These are phyloP conservation scores for Rozella allomycis DNA, from an alignment of 371 early-diverging fungal species.

Conservation along the genomic window DNA sequence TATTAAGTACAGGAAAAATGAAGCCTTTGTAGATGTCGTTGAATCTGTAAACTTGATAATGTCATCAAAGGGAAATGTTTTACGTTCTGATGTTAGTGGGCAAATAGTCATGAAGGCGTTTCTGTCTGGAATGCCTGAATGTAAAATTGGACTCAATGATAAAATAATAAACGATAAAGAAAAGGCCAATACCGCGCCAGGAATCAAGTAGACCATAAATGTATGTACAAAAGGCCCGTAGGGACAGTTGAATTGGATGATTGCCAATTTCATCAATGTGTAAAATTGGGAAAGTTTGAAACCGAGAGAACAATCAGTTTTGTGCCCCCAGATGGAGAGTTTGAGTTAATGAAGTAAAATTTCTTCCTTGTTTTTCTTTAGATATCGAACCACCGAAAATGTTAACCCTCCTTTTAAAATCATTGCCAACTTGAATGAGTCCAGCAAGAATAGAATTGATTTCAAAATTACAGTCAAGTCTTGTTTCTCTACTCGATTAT, in stretches of 20 bases:
- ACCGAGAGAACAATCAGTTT: conserved; percentile 59
- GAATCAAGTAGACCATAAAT: conserved; percentile 1
- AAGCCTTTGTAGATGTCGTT: conserved; percentile 71
- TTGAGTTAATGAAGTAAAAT: conserved; percentile 60
- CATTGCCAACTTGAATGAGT: conserved; percentile 56
- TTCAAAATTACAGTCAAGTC: conserved; percentile 51
- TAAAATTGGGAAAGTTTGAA: conserved; percentile 57
- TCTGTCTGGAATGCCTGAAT: conserved; percentile 50
- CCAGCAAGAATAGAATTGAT: conserved; percentile 49
- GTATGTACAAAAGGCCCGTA: conserved; percentile 6
- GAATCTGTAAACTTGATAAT: conserved; percentile 65
- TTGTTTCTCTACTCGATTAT: conserved; percentile 47
- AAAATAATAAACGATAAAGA: conserved; percentile 52
- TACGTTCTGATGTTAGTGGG: conserved; percentile 56
- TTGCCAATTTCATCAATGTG: conserved; percentile 80
- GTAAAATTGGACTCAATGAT: conserved; percentile 63
- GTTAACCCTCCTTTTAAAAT: conserved; percentile 64
- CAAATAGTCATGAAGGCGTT: conserved; percentile 54
- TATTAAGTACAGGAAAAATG: conserved; percentile 72
- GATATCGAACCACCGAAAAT: conserved; percentile 66
- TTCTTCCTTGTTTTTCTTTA: conserved; percentile 3
- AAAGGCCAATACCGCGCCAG: conserved; percentile 3
- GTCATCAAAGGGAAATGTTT: conserved; percentile 50
- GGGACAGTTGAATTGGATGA: conserved; percentile 63
- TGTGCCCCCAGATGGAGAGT: conserved; percentile 79